These are phyloP conservation scores for Arabis alpina DNA, from an alignment of 345 rosid species.

Conservation along the genomic window DNA sequence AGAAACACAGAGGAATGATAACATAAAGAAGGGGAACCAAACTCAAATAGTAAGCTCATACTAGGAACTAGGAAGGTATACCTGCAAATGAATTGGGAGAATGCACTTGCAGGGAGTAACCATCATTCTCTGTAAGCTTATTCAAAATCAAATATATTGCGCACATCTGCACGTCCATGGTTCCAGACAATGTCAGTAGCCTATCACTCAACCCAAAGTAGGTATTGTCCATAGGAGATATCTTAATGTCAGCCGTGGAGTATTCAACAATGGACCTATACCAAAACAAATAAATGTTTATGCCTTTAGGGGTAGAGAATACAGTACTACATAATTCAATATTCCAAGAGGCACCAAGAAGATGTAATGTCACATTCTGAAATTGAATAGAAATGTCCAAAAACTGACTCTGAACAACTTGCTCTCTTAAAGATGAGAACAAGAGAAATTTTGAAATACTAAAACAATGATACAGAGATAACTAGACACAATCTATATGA, in stretches of 20 bases:
- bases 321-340: neutral
- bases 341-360: neutral
- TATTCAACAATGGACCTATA: constrained; percentile 10
- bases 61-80: neutral
- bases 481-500: neutral
- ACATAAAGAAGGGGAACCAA: neutral
- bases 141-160: constrained; percentile 17
- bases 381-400: neutral
- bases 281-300: neutral
- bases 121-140: constrained; percentile 14
- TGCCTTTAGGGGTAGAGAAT: neutral
- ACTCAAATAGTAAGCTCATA: constrained; percentile 9
- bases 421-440: neutral
- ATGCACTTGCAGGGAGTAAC: neutral
- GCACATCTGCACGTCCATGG: constrained; percentile 23
- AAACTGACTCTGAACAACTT: neutral
- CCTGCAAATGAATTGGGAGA: constrained; percentile 1
- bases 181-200: constrained; percentile 22
- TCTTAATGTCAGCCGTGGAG: constrained; percentile 22
- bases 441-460: neutral
- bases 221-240: constrained; percentile 17
- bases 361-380: constrained; percentile 6
- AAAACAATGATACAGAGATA: neutral
- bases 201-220: constrained; percentile 3
- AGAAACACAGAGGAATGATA: neutral